phyloP scores from a whole-genome alignment of 768 basidiomycete species.

The Leccinum ochraceum region DNA sequence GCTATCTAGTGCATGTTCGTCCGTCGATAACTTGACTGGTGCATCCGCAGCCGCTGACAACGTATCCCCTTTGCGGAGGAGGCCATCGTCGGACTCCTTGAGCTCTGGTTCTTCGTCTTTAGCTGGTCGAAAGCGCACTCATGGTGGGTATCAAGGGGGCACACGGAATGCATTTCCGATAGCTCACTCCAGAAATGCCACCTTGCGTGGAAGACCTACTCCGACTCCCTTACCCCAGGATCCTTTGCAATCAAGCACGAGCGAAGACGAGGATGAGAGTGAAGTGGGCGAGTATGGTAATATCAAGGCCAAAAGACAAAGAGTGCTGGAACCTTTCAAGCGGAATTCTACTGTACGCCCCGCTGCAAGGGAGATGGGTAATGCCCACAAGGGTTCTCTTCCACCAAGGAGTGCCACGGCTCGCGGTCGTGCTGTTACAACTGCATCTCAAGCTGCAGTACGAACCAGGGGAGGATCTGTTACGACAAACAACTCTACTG shows the following conservation, averaged over 20 bases:
- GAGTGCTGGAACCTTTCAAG: constrained; percentile 25
- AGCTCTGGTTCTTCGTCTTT: constrained; percentile 38
- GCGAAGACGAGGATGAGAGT: constrained; percentile 24
- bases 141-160: constrained; percentile 10
- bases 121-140: constrained; percentile 45
- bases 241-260: constrained; percentile 21
- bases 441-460: constrained; percentile 9
- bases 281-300: constrained; percentile 10
- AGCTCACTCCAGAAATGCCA: constrained; percentile 25
- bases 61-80: constrained; percentile 39
- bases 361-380: constrained; percentile 11
- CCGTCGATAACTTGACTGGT: constrained; percentile 30
- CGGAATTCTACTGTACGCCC: constrained; percentile 32
- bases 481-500: constrained; percentile 10
- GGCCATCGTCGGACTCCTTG: constrained; percentile 45
- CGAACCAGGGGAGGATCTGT: constrained; percentile 16
- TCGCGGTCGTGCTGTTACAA: constrained; percentile 14
- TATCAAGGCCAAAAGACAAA: constrained; percentile 27
- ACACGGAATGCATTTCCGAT: neutral
- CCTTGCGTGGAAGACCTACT: constrained; percentile 27
- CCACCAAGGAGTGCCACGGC: constrained; percentile 10
- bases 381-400: constrained; percentile 15
- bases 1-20: constrained; percentile 25
- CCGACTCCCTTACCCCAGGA: constrained; percentile 11
- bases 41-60: constrained; percentile 42